Conservation (phyloP, 2,329 filamentous ascomycete genomes). For the Diaporthe destruens region DNA sequence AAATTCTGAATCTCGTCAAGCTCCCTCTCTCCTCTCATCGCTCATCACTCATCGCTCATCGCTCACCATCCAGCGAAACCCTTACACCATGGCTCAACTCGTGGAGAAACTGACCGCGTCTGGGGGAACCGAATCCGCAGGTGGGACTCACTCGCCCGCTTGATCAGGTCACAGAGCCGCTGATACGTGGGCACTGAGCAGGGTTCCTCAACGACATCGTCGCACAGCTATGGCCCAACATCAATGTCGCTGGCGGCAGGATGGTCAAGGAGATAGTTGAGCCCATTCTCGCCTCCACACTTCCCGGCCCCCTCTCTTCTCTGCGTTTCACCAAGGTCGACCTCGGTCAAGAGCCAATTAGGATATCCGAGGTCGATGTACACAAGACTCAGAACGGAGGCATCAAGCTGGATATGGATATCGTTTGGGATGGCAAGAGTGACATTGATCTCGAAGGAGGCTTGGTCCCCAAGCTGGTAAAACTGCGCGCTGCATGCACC, state of each 20-base stretch:
- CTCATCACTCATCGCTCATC: not conserved
- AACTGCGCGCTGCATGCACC: conserved; percentile 26
- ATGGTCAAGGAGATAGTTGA: conserved; percentile 62
- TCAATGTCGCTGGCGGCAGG: conserved; percentile 56
- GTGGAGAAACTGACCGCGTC: conserved; percentile 54
- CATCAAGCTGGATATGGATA: conserved; percentile 62
- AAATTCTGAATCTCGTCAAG: conserved; percentile 3
- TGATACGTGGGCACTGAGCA: conserved; percentile 43
- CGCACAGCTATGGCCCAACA: conserved; percentile 62
- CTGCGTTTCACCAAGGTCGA: conserved; percentile 61
- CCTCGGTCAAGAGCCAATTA: conserved; percentile 56
- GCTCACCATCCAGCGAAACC: conserved; percentile 4
- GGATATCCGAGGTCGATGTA: conserved; percentile 57
- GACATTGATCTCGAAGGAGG: conserved; percentile 61
- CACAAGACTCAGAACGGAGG: conserved; percentile 58
- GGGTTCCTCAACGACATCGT: conserved; percentile 63
- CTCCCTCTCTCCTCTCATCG: too few species aligned
- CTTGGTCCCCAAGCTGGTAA: conserved; percentile 55
- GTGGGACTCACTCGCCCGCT: conserved; percentile 31
- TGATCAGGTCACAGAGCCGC: not conserved
- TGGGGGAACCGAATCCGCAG: conserved; percentile 55
- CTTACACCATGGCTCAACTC: conserved; percentile 48
- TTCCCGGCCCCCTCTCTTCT: conserved; percentile 57
- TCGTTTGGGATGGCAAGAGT: conserved; percentile 59
- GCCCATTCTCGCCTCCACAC: conserved; percentile 60